phyloP scores from a whole-genome alignment of 1,139 yeast genomes.

The Scheffersomyces quercinus region DNA sequence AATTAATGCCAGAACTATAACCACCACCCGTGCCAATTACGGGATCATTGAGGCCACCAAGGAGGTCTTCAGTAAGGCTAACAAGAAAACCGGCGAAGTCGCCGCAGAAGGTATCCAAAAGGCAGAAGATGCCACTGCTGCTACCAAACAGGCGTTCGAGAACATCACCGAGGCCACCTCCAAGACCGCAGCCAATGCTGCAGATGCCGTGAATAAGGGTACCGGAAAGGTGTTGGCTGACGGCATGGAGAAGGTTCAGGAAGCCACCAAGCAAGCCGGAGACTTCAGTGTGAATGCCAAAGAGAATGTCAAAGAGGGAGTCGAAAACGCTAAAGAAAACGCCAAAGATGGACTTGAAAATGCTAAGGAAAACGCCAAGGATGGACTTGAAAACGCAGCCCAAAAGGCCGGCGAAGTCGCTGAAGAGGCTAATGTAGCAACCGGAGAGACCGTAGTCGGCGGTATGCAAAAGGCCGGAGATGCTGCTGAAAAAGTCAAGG shows the following conservation, averaged over 20 bases:
- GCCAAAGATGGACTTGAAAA: conserved; percentile 2
- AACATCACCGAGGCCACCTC: conserved; percentile 3
- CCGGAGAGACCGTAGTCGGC: too few relatives aligned
- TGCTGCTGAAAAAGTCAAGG: conserved; percentile 4
- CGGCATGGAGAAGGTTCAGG: conserved; percentile 33
- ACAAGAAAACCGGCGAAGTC: conserved; percentile 30
- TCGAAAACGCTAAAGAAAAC: conserved; percentile 1
- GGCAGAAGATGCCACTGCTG: conserved; percentile 19
- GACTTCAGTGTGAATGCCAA: conserved; percentile 3
- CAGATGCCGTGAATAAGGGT: conserved; percentile 12
- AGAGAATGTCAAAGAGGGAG: conserved; percentile 4
- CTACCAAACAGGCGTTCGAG: too few relatives aligned
- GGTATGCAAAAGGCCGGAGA: not conserved
- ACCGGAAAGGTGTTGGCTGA: conserved; percentile 39
- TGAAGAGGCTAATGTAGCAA: conserved; percentile 4
- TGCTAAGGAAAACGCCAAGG: conserved; percentile 5
- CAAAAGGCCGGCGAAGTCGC: not conserved
- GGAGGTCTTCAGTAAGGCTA: conserved; percentile 34
- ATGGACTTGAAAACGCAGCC: not conserved
- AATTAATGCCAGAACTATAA: conserved; percentile 5
- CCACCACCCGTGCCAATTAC: conserved; percentile 13
- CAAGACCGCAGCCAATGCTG: conserved; percentile 11
- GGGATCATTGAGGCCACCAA: conserved; percentile 39
- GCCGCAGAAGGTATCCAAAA: conserved; percentile 27
- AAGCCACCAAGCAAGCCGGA: conserved; percentile 14